These are phyloP conservation scores for Vachellia pachyceras DNA, from an alignment of 306 rosid genomes.

Conservation along the genomic window DNA sequence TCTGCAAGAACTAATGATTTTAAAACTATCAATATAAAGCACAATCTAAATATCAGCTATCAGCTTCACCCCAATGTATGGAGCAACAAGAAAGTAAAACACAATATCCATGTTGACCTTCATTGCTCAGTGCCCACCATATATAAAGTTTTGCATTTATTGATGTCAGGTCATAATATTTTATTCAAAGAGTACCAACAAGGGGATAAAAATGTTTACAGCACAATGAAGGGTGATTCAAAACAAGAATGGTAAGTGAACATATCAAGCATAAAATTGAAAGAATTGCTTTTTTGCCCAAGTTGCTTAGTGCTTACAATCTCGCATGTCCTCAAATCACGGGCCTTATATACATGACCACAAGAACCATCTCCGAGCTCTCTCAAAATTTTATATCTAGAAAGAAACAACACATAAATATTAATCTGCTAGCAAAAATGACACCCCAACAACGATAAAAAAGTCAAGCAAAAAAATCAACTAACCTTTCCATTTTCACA, in stretches of 20 bases:
- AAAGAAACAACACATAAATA: constrained; percentile 25
- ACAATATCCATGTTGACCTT: constrained; percentile 12
- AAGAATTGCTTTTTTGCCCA: constrained; percentile 13
- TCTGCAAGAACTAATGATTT: constrained; percentile 14
- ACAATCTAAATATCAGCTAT: constrained; percentile 10
- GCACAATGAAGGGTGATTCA: constrained; percentile 23
- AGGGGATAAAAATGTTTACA: constrained; percentile 1
- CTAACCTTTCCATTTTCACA: constrained; percentile 78
- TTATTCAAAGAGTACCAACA: neutral
- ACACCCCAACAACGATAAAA: constrained; percentile 16
- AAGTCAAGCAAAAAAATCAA: constrained; percentile 30
- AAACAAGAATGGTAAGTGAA: constrained; percentile 29
- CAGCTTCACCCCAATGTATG: constrained; percentile 2
- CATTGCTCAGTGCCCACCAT: constrained; percentile 7
- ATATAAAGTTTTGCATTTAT: constrained; percentile 18
- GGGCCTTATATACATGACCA: constrained; percentile 87
- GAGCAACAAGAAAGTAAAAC: constrained; percentile 4
- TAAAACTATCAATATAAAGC: constrained; percentile 1
- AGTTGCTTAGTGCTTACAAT: constrained; percentile 70
- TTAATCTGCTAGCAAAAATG: constrained; percentile 28
- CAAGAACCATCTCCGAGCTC: constrained; percentile 95
- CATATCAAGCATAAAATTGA: constrained; percentile 20
- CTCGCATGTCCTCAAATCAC: constrained; percentile 65
- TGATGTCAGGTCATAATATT: neutral
- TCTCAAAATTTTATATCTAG: constrained; percentile 74